These are phyloP conservation scores for Coemansia sp. DNA, from an alignment of 192 early-diverging fungal genomes.

Conservation along the genomic window DNA sequence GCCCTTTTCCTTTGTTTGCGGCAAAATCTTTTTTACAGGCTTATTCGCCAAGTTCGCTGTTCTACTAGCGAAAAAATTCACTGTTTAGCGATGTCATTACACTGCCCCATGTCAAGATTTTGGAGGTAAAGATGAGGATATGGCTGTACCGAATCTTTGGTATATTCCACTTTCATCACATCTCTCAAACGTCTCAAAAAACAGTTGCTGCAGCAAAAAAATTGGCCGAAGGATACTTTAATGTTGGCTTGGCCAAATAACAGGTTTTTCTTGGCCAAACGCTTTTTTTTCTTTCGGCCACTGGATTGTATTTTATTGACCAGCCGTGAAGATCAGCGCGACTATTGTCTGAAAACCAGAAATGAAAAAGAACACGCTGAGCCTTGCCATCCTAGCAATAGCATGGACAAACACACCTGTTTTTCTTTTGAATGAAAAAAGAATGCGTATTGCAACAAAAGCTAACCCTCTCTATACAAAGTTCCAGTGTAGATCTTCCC, in stretches of 20 bases:
- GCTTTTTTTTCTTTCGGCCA: not conserved
- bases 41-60: not conserved
- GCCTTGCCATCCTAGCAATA: not conserved
- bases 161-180: not conserved
- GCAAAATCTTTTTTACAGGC: not conserved
- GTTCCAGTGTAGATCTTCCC: constrained; percentile 47
- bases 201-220: not conserved
- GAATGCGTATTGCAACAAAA: not conserved
- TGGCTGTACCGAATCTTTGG: not conserved
- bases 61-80: too few relatives aligned
- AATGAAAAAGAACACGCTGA: not conserved
- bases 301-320: not conserved
- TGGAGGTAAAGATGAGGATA: too few relatives aligned
- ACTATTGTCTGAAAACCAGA: not conserved
- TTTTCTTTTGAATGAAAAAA: not conserved
- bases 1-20: not conserved
- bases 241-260: not conserved
- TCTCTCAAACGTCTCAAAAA: not conserved
- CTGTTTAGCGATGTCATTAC: too few relatives aligned
- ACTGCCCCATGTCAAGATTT: too few relatives aligned
- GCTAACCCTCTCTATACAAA: not conserved
- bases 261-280: not conserved
- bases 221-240: not conserved
- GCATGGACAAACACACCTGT: not conserved
- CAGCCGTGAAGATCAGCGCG: not conserved